Evolutionary conservation across 768 basidiomycete genomes (phyloP), one percentile per base, ranked within the genome.

Genomic region (Naganishia vaughanmartiniae): DNA sequence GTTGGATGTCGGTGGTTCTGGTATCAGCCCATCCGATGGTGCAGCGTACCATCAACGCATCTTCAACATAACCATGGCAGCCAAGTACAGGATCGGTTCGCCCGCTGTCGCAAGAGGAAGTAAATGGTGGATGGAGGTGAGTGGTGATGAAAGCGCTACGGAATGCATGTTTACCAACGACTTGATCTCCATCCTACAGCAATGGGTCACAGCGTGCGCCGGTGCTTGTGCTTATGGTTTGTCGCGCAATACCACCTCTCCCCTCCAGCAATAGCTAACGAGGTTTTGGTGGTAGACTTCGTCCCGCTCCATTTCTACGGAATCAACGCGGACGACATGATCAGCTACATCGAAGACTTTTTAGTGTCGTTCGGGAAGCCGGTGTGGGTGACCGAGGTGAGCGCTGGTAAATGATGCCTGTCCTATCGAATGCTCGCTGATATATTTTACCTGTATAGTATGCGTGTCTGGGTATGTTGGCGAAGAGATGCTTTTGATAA

Each of bases 271-370:
- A 30, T 28, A 30, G 19, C 31, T 7, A 12, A 56, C 55, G 31
- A 55, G 26, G 5, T 54, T 30, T 11, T 33, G 33, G 54, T 12
- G 15, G 31, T 30, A 56, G 77, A 76, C 56, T 76, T 78, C 56
- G 60, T 76, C 31, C 75, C 77, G 2, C 70, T 76, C 39, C 77
- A 78, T 46, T 78, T 74, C 39, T 78, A 78, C 66, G 77, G 77
- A 54, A 75, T 72, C 24, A 65, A 73, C 42, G 76, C 74, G 0
- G 51, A 65, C 55, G 53, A 48, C 48, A 39, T 34, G n/a, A 45
- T 51, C 42, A 28, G 24, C 31, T 53, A 39, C n/a, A 31, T 34
- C 10, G 31, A 73, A 65, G 69, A 76, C 42, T 73, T 72, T 12
- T 67, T 70, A 51, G 36, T 55, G n/a, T 65, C 63, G 1, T 73